Base-by-base conservation (phyloP, 345 rosid genomes). In the Bruguiera parviflora region DNA sequence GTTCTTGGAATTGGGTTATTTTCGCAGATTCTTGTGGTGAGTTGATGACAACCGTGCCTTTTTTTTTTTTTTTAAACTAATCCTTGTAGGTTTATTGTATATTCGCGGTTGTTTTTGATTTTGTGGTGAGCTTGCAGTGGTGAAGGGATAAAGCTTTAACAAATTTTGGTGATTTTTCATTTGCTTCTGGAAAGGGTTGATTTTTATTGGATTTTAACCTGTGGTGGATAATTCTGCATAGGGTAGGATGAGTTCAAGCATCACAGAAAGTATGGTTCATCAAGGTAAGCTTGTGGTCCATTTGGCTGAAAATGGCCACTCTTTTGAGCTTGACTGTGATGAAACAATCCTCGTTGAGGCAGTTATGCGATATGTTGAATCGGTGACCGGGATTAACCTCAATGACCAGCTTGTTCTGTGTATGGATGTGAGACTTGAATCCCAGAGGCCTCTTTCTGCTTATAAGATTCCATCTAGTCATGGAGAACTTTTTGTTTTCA, bases 371-470 rank as follows among this genome's bases (percentile, higher is more conserved):
- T 69, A 62, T 39, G 80, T 90, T 21, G 85, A 89, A 80, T 78
- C 90, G 0, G 82, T 62, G 32, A 66, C 96, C 0, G 86, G 88
- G 67, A 84, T 92, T 31, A 73, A 51, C 78, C 80, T 85, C 77
- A 77, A 69, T 27, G 99, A 96, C 64, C 99, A 96, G 81, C 94
- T 92, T 69, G 84, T 92, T 77, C 87, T 96, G 57, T 88, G 98
- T 46, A 72, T 79, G 61, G 99, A 92, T 67, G 79, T 84, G 85
- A 96, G 89, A 66, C 94, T 96, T 19, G 98, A 92, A 71, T 82
- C 98, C 1, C 96, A 88, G 32, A 84, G 78, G 81, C 80, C 69
- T 28, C 91, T 96, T 46, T 86, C 96, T 52, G 80, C 85, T 51
- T 96, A 87, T 70, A 85, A 84, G 65, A 98, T 96, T 71, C 99